Conservation (phyloP, 805 yeast species). For the Brettanomyces anomalus region DNA sequence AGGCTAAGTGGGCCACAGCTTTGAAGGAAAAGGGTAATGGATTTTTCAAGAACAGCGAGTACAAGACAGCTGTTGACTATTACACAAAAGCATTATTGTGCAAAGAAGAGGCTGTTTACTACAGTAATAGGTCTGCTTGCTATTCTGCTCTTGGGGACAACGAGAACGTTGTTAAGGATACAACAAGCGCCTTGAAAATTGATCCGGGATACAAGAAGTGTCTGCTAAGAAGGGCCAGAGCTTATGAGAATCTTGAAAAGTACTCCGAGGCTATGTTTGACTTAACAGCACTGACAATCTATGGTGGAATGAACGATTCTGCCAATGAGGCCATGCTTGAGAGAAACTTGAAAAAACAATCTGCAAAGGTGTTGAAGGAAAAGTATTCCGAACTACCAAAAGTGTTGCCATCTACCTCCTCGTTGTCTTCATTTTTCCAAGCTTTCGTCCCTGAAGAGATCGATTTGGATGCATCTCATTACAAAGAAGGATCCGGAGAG, state of each 20-base stretch:
- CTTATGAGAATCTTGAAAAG: slow-evolving; percentile 73
- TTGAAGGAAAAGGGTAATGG: slow-evolving; percentile 88
- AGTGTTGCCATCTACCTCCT: slow-evolving; percentile 73
- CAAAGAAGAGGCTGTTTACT: slow-evolving; percentile 79
- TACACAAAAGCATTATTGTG: slow-evolving; percentile 72
- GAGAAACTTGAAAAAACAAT: slow-evolving; percentile 73
- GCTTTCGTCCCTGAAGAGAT: slow-evolving; percentile 58
- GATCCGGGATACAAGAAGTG: slow-evolving; percentile 91
- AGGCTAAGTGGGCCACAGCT: slow-evolving; percentile 56
- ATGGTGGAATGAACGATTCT: slow-evolving; percentile 69
- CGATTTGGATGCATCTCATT: slow-evolving; percentile 35
- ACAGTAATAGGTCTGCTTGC: slow-evolving; percentile 95
- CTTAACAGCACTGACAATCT: slow-evolving; percentile 78
- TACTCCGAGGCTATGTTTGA: slow-evolving; percentile 86
- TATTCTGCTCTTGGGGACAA: slow-evolving; percentile 73
- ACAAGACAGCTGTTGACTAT: slow-evolving; percentile 65
- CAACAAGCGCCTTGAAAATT: slow-evolving; percentile 74
- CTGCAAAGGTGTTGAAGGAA: slow-evolving; percentile 62
- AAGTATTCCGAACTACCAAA: slow-evolving; percentile 41
- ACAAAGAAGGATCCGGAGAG: slow-evolving; percentile 53
- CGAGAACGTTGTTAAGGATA: slow-evolving; percentile 81
- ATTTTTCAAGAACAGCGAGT: slow-evolving; percentile 62
- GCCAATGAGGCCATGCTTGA: slow-evolving; percentile 76
- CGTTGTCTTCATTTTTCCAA: slow-evolving; percentile 78
- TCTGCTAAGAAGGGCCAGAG: slow-evolving; percentile 84